These are phyloP conservation scores for Trametes hirsuta DNA, from an alignment of 1,284 basidiomycete genomes.

Conservation along the genomic window DNA sequence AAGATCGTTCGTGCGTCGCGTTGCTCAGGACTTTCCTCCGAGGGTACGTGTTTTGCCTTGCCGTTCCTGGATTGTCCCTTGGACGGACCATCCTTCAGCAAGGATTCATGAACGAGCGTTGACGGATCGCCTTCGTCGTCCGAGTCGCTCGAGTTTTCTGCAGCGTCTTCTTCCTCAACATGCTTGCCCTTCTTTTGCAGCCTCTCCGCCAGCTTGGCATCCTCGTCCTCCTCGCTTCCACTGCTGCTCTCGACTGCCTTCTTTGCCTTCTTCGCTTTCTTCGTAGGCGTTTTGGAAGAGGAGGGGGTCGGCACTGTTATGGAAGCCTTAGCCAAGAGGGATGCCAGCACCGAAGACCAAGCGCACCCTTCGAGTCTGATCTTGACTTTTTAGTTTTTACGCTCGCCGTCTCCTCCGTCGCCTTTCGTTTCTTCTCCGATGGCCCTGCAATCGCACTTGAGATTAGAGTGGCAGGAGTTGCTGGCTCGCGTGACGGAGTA, in stretches of 20 bases:
- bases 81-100: constrained; percentile 27
- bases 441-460: not conserved
- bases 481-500: constrained; percentile 1
- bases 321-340: not conserved
- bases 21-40: constrained; percentile 69
- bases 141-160: constrained; percentile 26
- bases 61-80: constrained; percentile 24
- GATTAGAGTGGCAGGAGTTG: not conserved
- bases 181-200: constrained; percentile 15
- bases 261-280: not conserved
- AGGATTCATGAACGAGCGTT: constrained; percentile 50
- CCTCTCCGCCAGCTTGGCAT: constrained; percentile 8
- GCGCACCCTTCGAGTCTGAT: constrained; percentile 14
- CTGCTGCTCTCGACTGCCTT: not conserved
- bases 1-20: constrained; percentile 88
- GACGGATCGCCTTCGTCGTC: constrained; percentile 43
- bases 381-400: constrained; percentile 26
- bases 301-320: not conserved
- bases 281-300: constrained; percentile 7
- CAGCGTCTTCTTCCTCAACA: not conserved
- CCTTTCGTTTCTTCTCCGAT: constrained; percentile 32
- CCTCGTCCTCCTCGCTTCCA: constrained; percentile 11
- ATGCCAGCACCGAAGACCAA: not conserved
- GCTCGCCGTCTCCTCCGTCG: constrained; percentile 4
- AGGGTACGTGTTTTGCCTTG: constrained; percentile 53